Percentiles rank a stretch among this genome's conserved stretches.
These are phyloP conservation scores for Phaeotremella skinneri DNA, from an alignment of 768 basidiomycete genomes.

Conservation along the genomic window DNA sequence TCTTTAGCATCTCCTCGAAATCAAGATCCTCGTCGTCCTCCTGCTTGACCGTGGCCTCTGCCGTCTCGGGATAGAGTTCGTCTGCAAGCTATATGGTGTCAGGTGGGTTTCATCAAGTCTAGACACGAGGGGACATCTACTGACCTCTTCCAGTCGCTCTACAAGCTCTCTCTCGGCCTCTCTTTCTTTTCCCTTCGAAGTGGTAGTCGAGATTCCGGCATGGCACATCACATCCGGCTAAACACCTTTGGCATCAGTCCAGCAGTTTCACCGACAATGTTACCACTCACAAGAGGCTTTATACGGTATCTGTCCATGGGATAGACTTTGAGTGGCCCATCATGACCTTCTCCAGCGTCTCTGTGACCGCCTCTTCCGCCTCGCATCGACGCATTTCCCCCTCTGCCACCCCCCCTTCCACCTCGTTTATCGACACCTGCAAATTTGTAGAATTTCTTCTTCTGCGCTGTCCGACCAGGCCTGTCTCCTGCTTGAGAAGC, in stretches of 20 bases:
- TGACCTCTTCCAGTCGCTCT: slow-evolving; percentile 31
- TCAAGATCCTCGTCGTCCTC: slow-evolving; percentile 25
- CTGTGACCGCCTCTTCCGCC: background rate
- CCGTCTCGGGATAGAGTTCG: slow-evolving; percentile 40
- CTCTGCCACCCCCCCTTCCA: slow-evolving; percentile 7
- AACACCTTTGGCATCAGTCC: slow-evolving; percentile 4
- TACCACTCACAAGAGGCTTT: slow-evolving; percentile 24
- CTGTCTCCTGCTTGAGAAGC: slow-evolving; percentile 4
- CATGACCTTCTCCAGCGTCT: slow-evolving; percentile 5
- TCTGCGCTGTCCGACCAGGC: slow-evolving; percentile 24
- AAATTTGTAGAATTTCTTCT: slow-evolving; percentile 35
- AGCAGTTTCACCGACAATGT: background rate
- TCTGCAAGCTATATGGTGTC: slow-evolving; percentile 25
- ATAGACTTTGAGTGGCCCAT: slow-evolving; percentile 8
- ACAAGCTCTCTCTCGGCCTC: slow-evolving; percentile 41
- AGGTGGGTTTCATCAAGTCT: background rate
- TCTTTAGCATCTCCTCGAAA: slow-evolving; percentile 37
- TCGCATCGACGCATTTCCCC: slow-evolving; percentile 9
- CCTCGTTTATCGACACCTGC: slow-evolving; percentile 9
- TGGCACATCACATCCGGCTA: slow-evolving; percentile 30
- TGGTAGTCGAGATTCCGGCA: slow-evolving; percentile 36
- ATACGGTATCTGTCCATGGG: slow-evolving; percentile 34
- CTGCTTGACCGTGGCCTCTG: slow-evolving; percentile 15
- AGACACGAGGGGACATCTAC: background rate
- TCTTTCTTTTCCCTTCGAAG: slow-evolving; percentile 33